Evolutionary conservation across 345 rosid genomes (phyloP).

Genomic region (Hibiscus mutabilis): DNA sequence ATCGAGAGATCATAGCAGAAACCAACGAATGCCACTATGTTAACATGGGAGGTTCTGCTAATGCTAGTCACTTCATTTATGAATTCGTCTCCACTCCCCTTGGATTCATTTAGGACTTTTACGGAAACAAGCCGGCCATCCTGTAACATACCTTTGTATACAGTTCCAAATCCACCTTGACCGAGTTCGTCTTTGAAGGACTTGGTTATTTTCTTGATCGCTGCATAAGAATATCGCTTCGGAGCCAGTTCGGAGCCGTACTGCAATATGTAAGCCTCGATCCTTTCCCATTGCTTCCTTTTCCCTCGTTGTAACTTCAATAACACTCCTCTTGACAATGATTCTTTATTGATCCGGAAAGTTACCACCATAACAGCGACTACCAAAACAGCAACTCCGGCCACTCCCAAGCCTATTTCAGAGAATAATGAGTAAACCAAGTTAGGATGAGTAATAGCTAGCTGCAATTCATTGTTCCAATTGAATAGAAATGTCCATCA

Average conservation of each 20-base stretch:
- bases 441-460: neutral
- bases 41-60: slow-evolving; percentile 10
- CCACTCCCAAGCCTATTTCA: neutral
- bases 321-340: neutral
- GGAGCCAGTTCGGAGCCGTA: slow-evolving; percentile 10
- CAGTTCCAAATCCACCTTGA: slow-evolving; percentile 7
- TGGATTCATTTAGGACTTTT: slow-evolving; percentile 1
- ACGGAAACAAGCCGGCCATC: slow-evolving; percentile 9
- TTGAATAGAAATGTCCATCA: neutral
- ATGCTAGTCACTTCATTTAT: slow-evolving; percentile 11
- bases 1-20: neutral
- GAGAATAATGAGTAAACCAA: neutral
- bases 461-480: neutral
- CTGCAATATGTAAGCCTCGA: slow-evolving; percentile 2
- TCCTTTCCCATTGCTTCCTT: neutral
- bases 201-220: slow-evolving; percentile 7
- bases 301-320: neutral
- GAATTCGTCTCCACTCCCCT: slow-evolving; percentile 9
- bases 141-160: neutral
- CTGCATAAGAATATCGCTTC: slow-evolving; percentile 3
- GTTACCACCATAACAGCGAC: neutral
- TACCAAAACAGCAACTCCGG: neutral
- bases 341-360: neutral
- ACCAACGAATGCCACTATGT: slow-evolving; percentile 2
- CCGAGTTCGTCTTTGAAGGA: slow-evolving; percentile 5